Evolutionary conservation across 1,139 yeast genomes (phyloP), one percentile per base, ranked within the genome.

Genomic region (Kodamaea plutei): DNA sequence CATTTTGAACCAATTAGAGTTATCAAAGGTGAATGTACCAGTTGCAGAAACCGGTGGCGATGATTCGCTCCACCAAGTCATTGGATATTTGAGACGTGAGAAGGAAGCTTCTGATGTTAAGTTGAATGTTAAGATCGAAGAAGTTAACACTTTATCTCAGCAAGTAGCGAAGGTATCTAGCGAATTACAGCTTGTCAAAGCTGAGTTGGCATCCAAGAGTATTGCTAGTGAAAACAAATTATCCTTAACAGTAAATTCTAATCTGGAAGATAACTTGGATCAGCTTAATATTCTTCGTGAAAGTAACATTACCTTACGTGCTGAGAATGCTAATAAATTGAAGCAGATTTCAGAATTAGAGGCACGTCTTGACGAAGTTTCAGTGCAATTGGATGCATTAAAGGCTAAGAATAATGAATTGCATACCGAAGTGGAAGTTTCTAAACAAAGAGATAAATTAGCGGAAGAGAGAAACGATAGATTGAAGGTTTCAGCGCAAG

Each of bases 91-190:
- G 36, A 79, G 89, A 30, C 78, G 83, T 40, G 95, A 85, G 45
- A 84, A 83, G 50, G 95, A 87, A 40, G 65, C 79, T 4, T 68
- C 79, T 2, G 84, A 79, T 34, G 71, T 78, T 12, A 82, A 79
- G 44, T 61, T 75, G 16, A 68, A 69, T 8, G 59, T 69, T 15
- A 57, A 69, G 15, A 50, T 52, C 10, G 76, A 73, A 39, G 87
- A 79, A 44, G 61, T 63, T 30, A 59, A 61, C 30, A 58, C 69
- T 20, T 55, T 76, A 23, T 63, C 69, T 39, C 71, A 67, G 34
- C 66, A 65, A 26, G 45, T 74, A 19, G 56, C 56, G 2, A 46
- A 61, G 22, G 50, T 64, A 3, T 58, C 58, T 28, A 41, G 59
- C 20, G 82, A 76, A 39, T 49, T 76, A 12, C 61, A 65, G 20